Conservation (phyloP, 2,329 filamentous ascomycete species). For the Pseudopithomyces chartarum region DNA sequence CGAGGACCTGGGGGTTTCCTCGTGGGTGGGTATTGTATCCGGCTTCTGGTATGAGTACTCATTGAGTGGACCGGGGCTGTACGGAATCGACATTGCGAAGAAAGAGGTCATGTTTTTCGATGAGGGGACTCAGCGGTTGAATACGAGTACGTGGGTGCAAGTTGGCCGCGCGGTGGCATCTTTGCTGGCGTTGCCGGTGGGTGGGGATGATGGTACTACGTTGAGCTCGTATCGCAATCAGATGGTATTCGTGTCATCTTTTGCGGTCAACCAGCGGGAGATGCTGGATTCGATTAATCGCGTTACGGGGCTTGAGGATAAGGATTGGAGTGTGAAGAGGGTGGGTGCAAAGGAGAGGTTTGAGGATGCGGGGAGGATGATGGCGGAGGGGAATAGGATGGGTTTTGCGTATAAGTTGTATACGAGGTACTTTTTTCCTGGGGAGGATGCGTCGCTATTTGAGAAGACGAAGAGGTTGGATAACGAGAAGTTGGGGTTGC, state of each 20-base stretch:
- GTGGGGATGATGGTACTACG: slow-evolving; percentile 3
- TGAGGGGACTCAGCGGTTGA: slow-evolving; percentile 38
- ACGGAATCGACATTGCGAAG: slow-evolving; percentile 46
- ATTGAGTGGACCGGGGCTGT: slow-evolving; percentile 32
- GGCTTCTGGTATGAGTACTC: slow-evolving; percentile 49
- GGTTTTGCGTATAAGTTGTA: slow-evolving; percentile 57
- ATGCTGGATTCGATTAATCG: slow-evolving; percentile 67
- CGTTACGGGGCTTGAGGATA: slow-evolving; percentile 61
- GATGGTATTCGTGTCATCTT: slow-evolving; percentile 38
- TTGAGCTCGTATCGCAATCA: slow-evolving; percentile 27
- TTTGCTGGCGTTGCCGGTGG: slow-evolving; percentile 44
- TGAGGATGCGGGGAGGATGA: slow-evolving; percentile 51
- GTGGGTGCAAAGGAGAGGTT: slow-evolving; percentile 56
- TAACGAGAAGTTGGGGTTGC: slow-evolving; percentile 62
- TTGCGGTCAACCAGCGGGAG: slow-evolving; percentile 59
- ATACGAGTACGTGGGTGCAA: slow-evolving; percentile 64
- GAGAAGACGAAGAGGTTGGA: slow-evolving; percentile 27
- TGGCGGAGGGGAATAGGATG: slow-evolving; percentile 50
- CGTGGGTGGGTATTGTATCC: slow-evolving; percentile 22
- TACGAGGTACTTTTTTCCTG: slow-evolving; percentile 29
- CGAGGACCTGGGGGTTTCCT: slow-evolving; percentile 24
- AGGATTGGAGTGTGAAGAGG: slow-evolving; percentile 64
- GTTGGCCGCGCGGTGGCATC: slow-evolving; percentile 58
- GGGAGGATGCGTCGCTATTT: slow-evolving; percentile 21
- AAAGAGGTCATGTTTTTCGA: slow-evolving; percentile 33